phyloP scores from a whole-genome alignment of 148 eudicot genomes.

The Spergularia bocconei region DNA sequence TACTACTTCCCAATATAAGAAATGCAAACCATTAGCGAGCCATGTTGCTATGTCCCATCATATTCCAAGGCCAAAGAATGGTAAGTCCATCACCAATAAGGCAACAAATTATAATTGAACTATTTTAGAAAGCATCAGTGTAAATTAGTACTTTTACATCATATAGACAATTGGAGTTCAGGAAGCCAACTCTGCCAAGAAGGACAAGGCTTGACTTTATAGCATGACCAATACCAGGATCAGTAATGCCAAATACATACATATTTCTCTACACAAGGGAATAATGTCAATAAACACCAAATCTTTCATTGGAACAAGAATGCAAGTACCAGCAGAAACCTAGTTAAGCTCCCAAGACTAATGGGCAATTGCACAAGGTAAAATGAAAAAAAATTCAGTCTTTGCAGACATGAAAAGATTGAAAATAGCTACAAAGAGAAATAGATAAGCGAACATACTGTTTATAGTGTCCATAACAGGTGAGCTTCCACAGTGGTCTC shows the following conservation, averaged over 20 bases:
- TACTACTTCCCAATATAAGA: background rate
- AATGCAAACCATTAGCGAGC: background rate
- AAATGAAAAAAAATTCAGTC: background rate
- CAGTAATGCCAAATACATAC: background rate
- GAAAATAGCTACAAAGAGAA: background rate
- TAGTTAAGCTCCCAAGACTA: background rate
- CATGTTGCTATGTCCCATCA: background rate
- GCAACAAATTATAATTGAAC: too few species aligned
- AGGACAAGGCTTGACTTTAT: background rate
- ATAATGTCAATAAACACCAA: background rate
- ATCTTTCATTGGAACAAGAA: background rate
- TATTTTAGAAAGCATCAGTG: background rate
- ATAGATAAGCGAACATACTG: conserved; percentile 40
- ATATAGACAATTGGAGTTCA: too few species aligned
- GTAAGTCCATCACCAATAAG: too few species aligned
- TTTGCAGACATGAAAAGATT: background rate
- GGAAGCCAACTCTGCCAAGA: background rate
- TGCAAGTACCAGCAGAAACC: background rate
- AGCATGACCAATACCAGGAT: background rate
- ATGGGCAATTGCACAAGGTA: background rate
- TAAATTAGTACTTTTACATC: too few species aligned
- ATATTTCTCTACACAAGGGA: background rate
- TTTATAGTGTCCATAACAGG: conserved; percentile 78
- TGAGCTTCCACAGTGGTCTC: conserved; percentile 93
- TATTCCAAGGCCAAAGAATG: background rate